Evolutionary conservation across 352 stramenopile species (phyloP).

Genomic region (Pythium graminicola): DNA sequence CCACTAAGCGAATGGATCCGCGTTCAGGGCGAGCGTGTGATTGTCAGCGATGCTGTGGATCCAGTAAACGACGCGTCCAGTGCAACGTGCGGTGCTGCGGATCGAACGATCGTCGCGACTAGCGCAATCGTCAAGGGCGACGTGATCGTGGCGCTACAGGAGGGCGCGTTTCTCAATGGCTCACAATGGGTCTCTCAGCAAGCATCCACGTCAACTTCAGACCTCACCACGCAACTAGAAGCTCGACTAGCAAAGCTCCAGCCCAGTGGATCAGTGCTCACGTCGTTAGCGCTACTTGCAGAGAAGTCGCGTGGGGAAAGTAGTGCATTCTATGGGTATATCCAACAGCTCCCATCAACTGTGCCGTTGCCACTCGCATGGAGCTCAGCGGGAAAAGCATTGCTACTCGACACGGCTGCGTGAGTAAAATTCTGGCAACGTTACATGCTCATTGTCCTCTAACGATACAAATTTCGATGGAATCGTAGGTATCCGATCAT

Average conservation of each 20-base stretch:
- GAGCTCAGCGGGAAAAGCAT: slow-evolving; percentile 20
- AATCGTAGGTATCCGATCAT: slow-evolving; percentile 37
- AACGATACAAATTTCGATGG: background rate
- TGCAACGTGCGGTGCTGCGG: slow-evolving; percentile 22
- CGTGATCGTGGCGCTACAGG: slow-evolving; percentile 36
- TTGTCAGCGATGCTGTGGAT: slow-evolving; percentile 35
- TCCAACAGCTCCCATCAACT: slow-evolving; percentile 40
- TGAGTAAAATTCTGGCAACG: slow-evolving; percentile 17
- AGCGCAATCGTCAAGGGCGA: slow-evolving; percentile 24
- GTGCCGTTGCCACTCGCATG: slow-evolving; percentile 53
- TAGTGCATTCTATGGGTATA: slow-evolving; percentile 52
- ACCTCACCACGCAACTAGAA: slow-evolving; percentile 17
- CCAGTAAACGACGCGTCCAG: slow-evolving; percentile 25
- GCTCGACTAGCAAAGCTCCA: slow-evolving; percentile 26
- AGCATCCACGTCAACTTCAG: background rate
- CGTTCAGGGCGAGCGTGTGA: slow-evolving; percentile 25
- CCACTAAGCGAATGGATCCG: slow-evolving; percentile 38
- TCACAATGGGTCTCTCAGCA: slow-evolving; percentile 33
- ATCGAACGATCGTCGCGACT: slow-evolving; percentile 47
- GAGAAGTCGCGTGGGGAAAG: slow-evolving; percentile 29
- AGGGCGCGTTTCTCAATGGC: slow-evolving; percentile 41
- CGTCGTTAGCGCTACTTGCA: slow-evolving; percentile 40
- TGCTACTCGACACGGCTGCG: slow-evolving; percentile 48
- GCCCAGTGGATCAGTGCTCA: slow-evolving; percentile 39
- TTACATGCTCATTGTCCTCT: background rate